Evolutionary conservation across 2,329 filamentous ascomycete genomes (phyloP), one percentile per base, ranked within the genome.

Genomic region (Trichoderma citrinoviride): DNA sequence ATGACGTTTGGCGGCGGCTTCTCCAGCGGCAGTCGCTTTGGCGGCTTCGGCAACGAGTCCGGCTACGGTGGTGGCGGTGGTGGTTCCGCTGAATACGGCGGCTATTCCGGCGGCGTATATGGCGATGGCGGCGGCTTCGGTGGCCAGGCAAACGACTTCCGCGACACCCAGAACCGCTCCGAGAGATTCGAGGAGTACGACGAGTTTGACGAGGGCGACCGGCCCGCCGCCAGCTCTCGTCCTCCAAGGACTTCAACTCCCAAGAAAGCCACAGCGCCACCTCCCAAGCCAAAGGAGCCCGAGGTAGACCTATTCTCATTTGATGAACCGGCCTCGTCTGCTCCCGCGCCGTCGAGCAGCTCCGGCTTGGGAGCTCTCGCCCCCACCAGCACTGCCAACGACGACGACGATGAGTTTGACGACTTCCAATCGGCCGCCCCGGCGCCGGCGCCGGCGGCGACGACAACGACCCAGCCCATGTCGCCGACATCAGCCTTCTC

Each of bases 161-260:
- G 87, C 65, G 88, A 91, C 70, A 80, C 86, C 65, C 82, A 70
- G 14, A 68, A 81, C 71, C 81, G 88, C 65, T 81, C 83, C 63
- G 93, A 96, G 69, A 86, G 89, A 69, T 99, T 97, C 71, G 94
- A 98, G 71, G 95, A 97, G 77, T 99, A 99, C 73, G 93, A 99
- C 74, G 95, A 99, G 77, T 94, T 90, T 72, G 94, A 98, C 64
- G 95, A 97, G 72, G 92, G 84, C 46, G 78, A 82, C 40, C 73
- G 78, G 61, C 80, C 80, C 25, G 72, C 76, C 1, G 71, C 76
- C 58, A 80, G 85, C 65, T 78, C 81, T 40, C 86, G 82, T 71
- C 78, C 66, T 46, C 66, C 74, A 10, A 74, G 74, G 67, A 71
- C 71, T 66, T 70, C 71, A 19, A 69, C 72, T 5, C 70, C 71